Evolutionary conservation across 2,329 filamentous ascomycete genomes (phyloP), one percentile per base, ranked within the genome.

Genomic region (Epichloe elymi): DNA sequence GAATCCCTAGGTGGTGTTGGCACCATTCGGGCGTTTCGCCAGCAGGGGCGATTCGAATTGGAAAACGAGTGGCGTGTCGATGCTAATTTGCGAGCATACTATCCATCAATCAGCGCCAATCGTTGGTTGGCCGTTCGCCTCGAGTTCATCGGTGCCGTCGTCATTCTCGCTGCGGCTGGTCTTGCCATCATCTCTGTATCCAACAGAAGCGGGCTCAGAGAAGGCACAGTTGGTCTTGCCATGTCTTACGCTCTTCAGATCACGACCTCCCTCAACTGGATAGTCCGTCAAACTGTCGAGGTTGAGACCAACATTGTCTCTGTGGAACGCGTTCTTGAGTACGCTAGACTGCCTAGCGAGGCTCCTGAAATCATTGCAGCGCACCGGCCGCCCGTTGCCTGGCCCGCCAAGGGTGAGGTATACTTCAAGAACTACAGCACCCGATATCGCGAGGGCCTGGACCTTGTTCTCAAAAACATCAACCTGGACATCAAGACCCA

Each of bases 301-400:
- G 93, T 98, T n/a, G 94, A 98, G 74, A 97, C 91, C n/a, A 98
- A 98, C 69, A 98, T 98, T 62, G 91, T 98, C 44, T 95, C 91
- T 10, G 93, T 98, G 38, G 93, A 98, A 75, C 86, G 93, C 63
- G 90, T 98, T 46, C 82, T 98, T 47, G 94, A 98, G 68, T 98
- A 98, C 70, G 88, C 91, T 52, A 78, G 80, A 48, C 77, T 98
- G 56, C 90, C 91, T 26, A 93, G 86, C 66, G 93, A 98, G 71
- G 91, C 93, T 48, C 88, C 90, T 7, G 93, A 98, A 66, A 88
- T 97, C 57, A 86, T 97, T 60, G 85, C 87, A 62, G 85, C 88
- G 68, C 85, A 86, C 64, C 78, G 91, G 46, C 91, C 93, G 40
- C 83, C 88, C 10, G 87, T 88, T 56, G 86, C 87, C 60, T 98